These are phyloP conservation scores for Debaryomyces tyrocola DNA, from an alignment of 805 yeast species.

Conservation along the genomic window DNA sequence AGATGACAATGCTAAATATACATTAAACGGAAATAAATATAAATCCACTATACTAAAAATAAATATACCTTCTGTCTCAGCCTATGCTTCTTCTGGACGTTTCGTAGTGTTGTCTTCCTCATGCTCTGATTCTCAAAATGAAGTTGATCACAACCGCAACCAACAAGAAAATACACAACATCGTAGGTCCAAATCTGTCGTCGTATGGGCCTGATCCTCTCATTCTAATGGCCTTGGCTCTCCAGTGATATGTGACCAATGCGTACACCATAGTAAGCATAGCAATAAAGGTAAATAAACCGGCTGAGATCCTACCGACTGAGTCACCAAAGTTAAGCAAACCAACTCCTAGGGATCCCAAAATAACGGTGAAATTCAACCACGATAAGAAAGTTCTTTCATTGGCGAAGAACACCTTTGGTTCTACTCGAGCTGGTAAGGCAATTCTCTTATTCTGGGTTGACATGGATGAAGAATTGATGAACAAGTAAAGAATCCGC, in stretches of 20 bases:
- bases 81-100: too few species aligned
- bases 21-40: too few species aligned
- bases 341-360: slow-evolving; percentile 96
- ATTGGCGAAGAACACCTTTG: slow-evolving; percentile 97
- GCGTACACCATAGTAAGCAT: slow-evolving; percentile 99
- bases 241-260: slow-evolving; percentile 95
- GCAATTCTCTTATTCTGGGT: slow-evolving; percentile 79
- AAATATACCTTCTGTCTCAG: too few species aligned
- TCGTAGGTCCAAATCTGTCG: slow-evolving; percentile 97
- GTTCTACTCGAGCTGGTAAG: slow-evolving; percentile 96
- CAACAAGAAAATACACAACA: slow-evolving; percentile 89
- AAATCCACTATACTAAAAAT: too few species aligned
- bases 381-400: slow-evolving; percentile 98
- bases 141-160: slow-evolving; percentile 94
- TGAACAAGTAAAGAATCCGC: too few species aligned
- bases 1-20: too few species aligned
- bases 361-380: slow-evolving; percentile 97
- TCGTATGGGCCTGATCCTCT: slow-evolving; percentile 99
- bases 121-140: slow-evolving; percentile 71
- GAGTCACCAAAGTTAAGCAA: slow-evolving; percentile 93
- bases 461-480: slow-evolving; percentile 20
- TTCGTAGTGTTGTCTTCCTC: slow-evolving; percentile 1
- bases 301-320: slow-evolving; percentile 90
- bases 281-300: slow-evolving; percentile 90
- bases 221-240: slow-evolving; percentile 97